Base-by-base conservation (phyloP, 345 rosid genomes). In the Euphorbia peplus region DNA sequence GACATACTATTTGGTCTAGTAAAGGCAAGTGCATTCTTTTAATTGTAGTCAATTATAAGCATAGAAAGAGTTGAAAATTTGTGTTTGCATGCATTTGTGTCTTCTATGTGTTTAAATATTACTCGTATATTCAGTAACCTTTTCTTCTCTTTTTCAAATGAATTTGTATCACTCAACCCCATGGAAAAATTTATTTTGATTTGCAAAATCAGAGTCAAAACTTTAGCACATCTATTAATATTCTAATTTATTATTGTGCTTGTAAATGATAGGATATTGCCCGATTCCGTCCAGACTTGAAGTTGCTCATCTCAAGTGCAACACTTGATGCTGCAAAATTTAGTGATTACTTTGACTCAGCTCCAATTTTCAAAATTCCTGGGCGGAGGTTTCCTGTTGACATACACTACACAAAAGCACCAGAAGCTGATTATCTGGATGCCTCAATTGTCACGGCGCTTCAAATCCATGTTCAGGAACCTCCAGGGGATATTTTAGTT, bases 291-390 rank as follows among this genome's bases (percentile, higher is more conserved):
- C 84, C 90, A 41, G 97, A 91, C 81, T 75, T 91, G 69, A 91
- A 91, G 83, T 76, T 91, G 77, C 93, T 91, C 51, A 91, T 91
- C 70, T 91, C 97, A 78, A 91, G 97, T 79, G 99, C 99, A 63
- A 95, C 97, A 4, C 91, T 95, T 65, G 99, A 95, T 81, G 99
- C 99, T 13, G 98, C 87, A 69, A 95, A 95, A 79, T 95, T 95
- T 69, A 91, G 97, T 60, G 98, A 95, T 78, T 91, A 90, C 82
- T 95, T 95, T 52, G 99, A 89, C 72, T 78, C 87, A 42, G 99
- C 99, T 61, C 99, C 99, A 30, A 91, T 95, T 67, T 95, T 95
- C 69, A 90, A 83, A 70, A 85, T 95, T 85, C 99, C 99, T 42
- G 99, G 99, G 60, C 88, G 98, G 75, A 81, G 97, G 68, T 95